phyloP scores from a whole-genome alignment of 2,329 filamentous ascomycete genomes.

The Verticillium dahliae region DNA sequence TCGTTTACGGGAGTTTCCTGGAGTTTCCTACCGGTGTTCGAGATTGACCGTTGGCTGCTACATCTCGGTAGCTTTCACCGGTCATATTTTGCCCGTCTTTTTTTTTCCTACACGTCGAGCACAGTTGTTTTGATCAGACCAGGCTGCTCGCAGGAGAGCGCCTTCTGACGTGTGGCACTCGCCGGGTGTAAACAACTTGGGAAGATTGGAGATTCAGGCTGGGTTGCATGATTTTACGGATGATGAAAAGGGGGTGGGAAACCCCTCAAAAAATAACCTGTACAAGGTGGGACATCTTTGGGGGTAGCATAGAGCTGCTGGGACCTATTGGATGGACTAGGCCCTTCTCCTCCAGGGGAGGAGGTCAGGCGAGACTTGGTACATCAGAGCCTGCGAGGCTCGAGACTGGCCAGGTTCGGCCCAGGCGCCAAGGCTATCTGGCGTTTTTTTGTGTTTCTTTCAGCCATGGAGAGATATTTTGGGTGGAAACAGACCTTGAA shows the following conservation, averaged over 20 bases:
- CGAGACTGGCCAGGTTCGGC: not conserved
- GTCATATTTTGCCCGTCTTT: not conserved
- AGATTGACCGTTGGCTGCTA: not conserved
- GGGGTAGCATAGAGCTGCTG: not conserved
- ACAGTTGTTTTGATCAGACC: not conserved
- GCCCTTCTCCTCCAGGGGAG: not conserved
- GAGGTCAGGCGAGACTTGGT: not conserved
- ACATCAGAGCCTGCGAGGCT: not conserved
- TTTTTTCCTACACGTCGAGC: slow-evolving; percentile 2
- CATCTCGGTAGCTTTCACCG: not conserved
- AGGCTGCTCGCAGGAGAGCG: slow-evolving; percentile 1
- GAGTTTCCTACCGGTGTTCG: not conserved
- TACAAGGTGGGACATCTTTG: not conserved
- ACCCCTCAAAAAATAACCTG: not conserved
- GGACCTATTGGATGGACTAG: not conserved
- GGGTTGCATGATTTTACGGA: slow-evolving; percentile 10
- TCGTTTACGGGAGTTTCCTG: not conserved
- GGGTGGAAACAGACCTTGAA: not conserved
- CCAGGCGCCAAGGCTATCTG: not conserved
- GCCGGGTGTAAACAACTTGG: not conserved
- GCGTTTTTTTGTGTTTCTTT: not conserved
- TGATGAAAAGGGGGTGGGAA: slow-evolving; percentile 5
- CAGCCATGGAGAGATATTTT: not conserved
- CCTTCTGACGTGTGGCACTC: not conserved
- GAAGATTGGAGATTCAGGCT: not conserved